Base-by-base conservation (phyloP, 306 rosid species). In the Lablab purpureus region DNA sequence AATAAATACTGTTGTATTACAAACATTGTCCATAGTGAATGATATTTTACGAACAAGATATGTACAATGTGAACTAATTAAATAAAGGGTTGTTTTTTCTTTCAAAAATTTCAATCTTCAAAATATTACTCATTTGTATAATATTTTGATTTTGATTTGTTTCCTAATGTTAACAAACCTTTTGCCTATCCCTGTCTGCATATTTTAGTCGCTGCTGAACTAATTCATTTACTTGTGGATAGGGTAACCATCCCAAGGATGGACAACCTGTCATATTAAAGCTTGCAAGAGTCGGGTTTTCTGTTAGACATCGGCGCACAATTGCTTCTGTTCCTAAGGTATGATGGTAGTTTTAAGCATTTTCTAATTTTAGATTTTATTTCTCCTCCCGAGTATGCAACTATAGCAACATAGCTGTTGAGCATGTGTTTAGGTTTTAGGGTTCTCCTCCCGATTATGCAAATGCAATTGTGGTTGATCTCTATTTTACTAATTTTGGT, bases 181-280 rank as follows among this genome's bases (percentile, higher is more conserved):
- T 23, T 7, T 50, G 45, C 7, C 28, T 25, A 40, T 9, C 67
- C 14, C 37, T 64, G 47, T 51, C 67, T 28, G 22, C 41, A 62
- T 56, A 55, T 15, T 21, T 19, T 71, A 72, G 10, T 75, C 52
- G 15, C 67, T 64, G 63, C 67, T 65, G 51, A 64, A 52, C 50
- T 80, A 3, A 8, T 77, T 62, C 25, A 75, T 83, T 78, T n/a
- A 9, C 84, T 63, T 85, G 51, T 76, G 80, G 46, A 49, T 63
- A 95, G 99, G 99, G 99, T 52, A 71, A 83, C 25, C 99, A 95
- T 88, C 99, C 99, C 2, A 75, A 67, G 64, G 98, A 91, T 85
- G 98, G 96, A 66, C 89, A 75, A 37, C 97, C 96, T 19, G 87
- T 95, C 82, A 60, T 86, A 13, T 47, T 95, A 75, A 91, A 83